These are phyloP conservation scores for Diaporthe velutina DNA, from an alignment of 2,329 filamentous ascomycete genomes.

Conservation along the genomic window DNA sequence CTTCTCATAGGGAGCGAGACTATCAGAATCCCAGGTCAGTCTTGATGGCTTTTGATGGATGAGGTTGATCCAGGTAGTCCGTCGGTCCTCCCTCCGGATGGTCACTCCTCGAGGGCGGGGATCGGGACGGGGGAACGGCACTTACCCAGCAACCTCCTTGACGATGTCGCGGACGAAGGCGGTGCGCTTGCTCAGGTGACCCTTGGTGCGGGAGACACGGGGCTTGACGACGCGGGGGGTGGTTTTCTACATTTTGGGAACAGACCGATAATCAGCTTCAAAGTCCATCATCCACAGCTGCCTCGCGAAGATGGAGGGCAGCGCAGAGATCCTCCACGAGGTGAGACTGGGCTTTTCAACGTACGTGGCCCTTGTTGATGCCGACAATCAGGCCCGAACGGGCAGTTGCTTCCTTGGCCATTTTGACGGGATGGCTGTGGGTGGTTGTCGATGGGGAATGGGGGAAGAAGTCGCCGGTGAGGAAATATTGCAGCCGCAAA, in stretches of 20 bases:
- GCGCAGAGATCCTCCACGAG: conserved; percentile 81
- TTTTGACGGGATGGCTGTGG: conserved; percentile 53
- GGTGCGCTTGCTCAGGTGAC: conserved; percentile 95
- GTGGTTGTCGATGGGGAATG: conserved; percentile 44
- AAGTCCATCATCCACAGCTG: conserved; percentile 72
- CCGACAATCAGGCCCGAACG: conserved; percentile 72
- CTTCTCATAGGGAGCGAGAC: conserved; percentile 95
- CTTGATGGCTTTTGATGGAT: neutral
- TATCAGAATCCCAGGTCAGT: conserved; percentile 47
- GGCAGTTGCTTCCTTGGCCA: conserved; percentile 72
- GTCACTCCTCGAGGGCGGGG: neutral
- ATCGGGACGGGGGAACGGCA: conserved; percentile 44
- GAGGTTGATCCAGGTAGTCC: neutral
- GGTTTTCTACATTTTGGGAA: conserved; percentile 76
- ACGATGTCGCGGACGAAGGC: conserved; percentile 97
- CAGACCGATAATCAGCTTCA: conserved; percentile 55
- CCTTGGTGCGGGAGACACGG: conserved; percentile 89
- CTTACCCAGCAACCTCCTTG: conserved; percentile 97
- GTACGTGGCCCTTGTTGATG: conserved; percentile 75
- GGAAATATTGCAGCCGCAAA: conserved; percentile 15
- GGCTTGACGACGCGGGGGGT: conserved; percentile 83
- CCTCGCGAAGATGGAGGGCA: conserved; percentile 49
- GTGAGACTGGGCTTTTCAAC: conserved; percentile 70
- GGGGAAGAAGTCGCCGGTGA: conserved; percentile 33
- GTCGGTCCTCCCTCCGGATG: neutral